Base-by-base conservation (phyloP, 805 yeast genomes). In the Teunomyces barrocoloradensis region DNA sequence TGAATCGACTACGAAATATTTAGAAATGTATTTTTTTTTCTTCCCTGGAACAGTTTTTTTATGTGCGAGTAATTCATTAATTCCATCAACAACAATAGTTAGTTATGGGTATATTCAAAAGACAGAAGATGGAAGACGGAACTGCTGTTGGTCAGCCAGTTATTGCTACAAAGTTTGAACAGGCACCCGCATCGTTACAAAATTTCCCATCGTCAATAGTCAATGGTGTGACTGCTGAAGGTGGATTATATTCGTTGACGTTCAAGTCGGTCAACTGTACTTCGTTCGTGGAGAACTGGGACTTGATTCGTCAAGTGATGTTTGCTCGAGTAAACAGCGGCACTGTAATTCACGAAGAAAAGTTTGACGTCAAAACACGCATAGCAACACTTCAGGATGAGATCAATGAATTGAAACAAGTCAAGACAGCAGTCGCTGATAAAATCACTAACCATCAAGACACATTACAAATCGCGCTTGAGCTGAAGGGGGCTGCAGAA, bases 221-320 rank as follows among this genome's bases (percentile, higher is more conserved):
- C 38, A 67, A 68, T 45, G 78, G 77, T 5, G 57, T 66, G 17
- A 72, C 77, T 0, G 60, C 57, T 15, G 74, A 71, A 50, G 75
- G 74, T 3, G 78, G 78, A 10, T 60, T 73, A 28, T 61, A 61
- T 27, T 68, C 74, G 3, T 58, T 73, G 46, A 71, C 77, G 2
- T 72, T 68, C 56, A 73, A 73, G 50, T 64, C 76, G 3, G 62
- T 71, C 15, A 65, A 60, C 23, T 69, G 70, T 43, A 66, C 66
- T 35, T 59, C 61, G 43, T 64, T 64, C 34, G 68, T 68, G 18
- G 76, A 72, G 42, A 66, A 63, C 43, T 52, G 60, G 37, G 72
- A 69, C 45, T 56, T 64, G 55, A 62, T 70, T 52, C 58, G 67
- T 23, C 53, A 59, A 21, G 57, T 61, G 1, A 47, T 72, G 6